A percentile compares a stretch with the other conserved stretches of the same genome.
Evolutionary conservation across 2,329 filamentous ascomycete genomes (phyloP).

Genomic region (Anthostomella pinea): DNA sequence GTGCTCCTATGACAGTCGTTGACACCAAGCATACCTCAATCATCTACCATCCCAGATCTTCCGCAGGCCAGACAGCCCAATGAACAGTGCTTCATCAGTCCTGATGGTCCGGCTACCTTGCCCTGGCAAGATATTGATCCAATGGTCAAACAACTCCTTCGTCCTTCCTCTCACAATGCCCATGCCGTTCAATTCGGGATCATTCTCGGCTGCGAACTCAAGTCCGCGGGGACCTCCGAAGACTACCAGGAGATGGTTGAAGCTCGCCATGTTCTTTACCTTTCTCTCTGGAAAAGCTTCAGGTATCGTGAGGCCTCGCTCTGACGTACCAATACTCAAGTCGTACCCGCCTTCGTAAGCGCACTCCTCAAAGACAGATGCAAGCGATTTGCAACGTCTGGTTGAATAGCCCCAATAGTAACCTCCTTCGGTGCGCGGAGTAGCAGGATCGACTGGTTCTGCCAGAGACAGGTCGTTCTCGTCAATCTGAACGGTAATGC

Average conservation of each 20-base stretch:
- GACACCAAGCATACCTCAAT: background rate
- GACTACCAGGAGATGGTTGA: slow-evolving; percentile 72
- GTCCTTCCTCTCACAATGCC: slow-evolving; percentile 63
- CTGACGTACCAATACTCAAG: slow-evolving; percentile 77
- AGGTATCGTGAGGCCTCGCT: slow-evolving; percentile 61
- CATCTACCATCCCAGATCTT: slow-evolving; percentile 46
- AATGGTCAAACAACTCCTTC: slow-evolving; percentile 74
- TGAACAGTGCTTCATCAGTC: slow-evolving; percentile 79
- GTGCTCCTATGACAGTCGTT: background rate
- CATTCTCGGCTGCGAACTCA: slow-evolving; percentile 68
- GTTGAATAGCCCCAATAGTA: slow-evolving; percentile 87
- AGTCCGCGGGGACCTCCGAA: slow-evolving; percentile 80
- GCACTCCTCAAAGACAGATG: slow-evolving; percentile 73
- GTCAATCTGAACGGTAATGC: slow-evolving; percentile 69
- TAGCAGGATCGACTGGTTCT: slow-evolving; percentile 63
- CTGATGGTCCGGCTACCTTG: slow-evolving; percentile 81
- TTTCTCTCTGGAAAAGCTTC: slow-evolving; percentile 44
- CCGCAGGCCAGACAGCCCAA: slow-evolving; percentile 69
- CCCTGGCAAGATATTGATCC: slow-evolving; percentile 76
- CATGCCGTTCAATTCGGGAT: slow-evolving; percentile 52
- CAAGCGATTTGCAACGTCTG: slow-evolving; percentile 63
- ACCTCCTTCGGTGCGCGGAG: slow-evolving; percentile 70
- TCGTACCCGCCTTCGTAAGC: slow-evolving; percentile 77
- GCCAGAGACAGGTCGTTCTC: slow-evolving; percentile 43
- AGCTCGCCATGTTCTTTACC: slow-evolving; percentile 38